Evolutionary conservation across 805 yeast species (phyloP), one percentile per base, ranked within the genome.

Genomic region (Starmerella davenportii): DNA sequence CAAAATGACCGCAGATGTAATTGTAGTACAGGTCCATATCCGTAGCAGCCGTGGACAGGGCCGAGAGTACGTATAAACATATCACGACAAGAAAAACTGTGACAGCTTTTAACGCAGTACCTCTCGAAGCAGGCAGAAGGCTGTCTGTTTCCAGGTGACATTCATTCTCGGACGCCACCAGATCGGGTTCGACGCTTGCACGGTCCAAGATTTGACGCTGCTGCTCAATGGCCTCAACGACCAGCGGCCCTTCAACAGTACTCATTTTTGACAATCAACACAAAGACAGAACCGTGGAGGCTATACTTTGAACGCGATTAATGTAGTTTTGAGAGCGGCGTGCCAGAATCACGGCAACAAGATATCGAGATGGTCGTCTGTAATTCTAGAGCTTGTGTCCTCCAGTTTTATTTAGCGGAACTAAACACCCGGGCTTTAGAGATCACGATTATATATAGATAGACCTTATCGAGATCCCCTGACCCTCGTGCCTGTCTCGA

Each of bases 21-120:
- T 36, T 37, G 42, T 46, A 51, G 15, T 38, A 20, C 9, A 51
- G 30, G 35, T 51, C 54, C 15, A 48, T 21, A 16, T 43, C 44
- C 1, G 51, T 51, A 1, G 49, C 40, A 11, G 39, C 43, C 4
- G 53, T 46, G 15, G 43, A 32, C 20, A 44, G 20, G 21, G 40
- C 40, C 21, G 43, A 34, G 5, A 46, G 14, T 11, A 25, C 21
- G 38, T 23, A 31, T 19, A 21, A 20, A 32, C 23, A 19, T 7
- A 21, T 19, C 7, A 32, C 17, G 2, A 34, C 30, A 37, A 34
- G 39, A 34, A 46, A 39, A 29, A 46, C 38, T 16, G 38, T 19
- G 16, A 46, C 38, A 8, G 49, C 39, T 33, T 36, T 42, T 19
- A 49, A 49, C 21, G 40, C 38, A 14, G 41, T 32, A 5, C 49